Conservation (phyloP, 179 eudicot genomes). For the Sideroxylon spinosum region DNA sequence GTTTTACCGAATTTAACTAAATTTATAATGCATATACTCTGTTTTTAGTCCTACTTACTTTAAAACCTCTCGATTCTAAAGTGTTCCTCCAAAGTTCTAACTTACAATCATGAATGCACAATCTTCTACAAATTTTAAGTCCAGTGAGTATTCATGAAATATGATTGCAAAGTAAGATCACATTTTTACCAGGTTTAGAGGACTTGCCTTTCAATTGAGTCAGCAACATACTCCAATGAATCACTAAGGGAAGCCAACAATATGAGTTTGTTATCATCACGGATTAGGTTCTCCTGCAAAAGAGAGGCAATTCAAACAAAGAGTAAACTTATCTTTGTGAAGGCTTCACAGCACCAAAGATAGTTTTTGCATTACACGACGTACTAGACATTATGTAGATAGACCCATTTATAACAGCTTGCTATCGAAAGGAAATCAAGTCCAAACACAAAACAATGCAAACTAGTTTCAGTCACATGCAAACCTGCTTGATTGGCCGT, state of each 20-base stretch:
- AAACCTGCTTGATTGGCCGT: constrained; percentile 94
- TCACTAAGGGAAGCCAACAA: constrained; percentile 92
- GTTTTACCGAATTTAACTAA: no score
- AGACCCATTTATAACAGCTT: constrained; percentile 8
- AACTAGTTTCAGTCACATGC: not conserved
- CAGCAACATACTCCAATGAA: constrained; percentile 98
- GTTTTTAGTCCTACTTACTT: no score
- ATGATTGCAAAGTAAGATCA: constrained; percentile 7
- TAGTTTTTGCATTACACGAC: not conserved
- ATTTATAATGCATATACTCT: no score
- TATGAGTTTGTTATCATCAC: constrained; percentile 90
- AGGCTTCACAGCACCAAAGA: not conserved
- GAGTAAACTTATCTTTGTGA: not conserved
- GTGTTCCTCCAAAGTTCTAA: no score
- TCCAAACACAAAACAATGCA: not conserved
- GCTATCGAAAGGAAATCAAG: not conserved
- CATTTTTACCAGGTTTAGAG: constrained; percentile 7
- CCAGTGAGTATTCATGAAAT: constrained; percentile 10
- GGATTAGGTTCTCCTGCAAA: constrained; percentile 89
- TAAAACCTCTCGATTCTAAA: no score
- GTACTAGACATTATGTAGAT: not conserved
- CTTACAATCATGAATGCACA: not conserved
- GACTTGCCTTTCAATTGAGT: constrained; percentile 88
- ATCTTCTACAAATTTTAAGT: not conserved
- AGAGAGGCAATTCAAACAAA: constrained; percentile 5